Base-by-base conservation (phyloP, 2,329 filamentous ascomycete species). In the Tolypocladium paradoxum region DNA sequence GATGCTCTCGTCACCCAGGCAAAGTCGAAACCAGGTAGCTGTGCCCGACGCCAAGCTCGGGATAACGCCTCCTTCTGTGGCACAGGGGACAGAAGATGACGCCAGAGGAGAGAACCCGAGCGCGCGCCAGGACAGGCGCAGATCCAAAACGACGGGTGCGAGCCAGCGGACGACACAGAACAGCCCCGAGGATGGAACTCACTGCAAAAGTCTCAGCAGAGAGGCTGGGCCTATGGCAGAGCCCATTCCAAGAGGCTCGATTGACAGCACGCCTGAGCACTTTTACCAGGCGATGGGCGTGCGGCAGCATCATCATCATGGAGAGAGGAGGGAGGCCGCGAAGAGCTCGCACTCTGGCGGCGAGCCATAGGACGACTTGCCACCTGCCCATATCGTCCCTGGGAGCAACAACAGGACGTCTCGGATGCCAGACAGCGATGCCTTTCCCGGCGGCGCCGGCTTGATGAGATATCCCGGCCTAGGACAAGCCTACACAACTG, bases 171-270 rank as follows among this genome's bases (percentile, higher is more conserved):
- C 18, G 16, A 37, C n/a, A 9, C 36, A 20, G 18, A 37, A 11
- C 36, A 37, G 18, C 36, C 36, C 20, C 1, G 36, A 37, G 6
- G 36, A 37, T 20, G 36, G 8, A 20, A 20, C 6, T n/a, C 36
- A 20, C 18, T 2, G 4, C 18, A 20, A 11, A 20, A 2, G 7
- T 6, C 36, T 37, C 36, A 20, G 18, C n/a, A 11, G n/a, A 20
- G 36, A 20, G 16, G 36, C 18, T 7, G 18, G 18, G 18, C 8
- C n/a, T 4, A 18, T 37, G 8, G 12, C 6, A 59, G 60, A 48
- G 52, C 59, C 11, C 50, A 60, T 46, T 35, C 53, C 4, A 50
- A 61, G 33, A 56, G 59, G 18, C 54, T 62, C 45, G 49, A 14
- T 53, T 6, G 24, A 37, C 52, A 49, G 18, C 5, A 51, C 34